phyloP scores from a whole-genome alignment of 495 filamentous ascomycete species.

The Neurospora sp. region DNA sequence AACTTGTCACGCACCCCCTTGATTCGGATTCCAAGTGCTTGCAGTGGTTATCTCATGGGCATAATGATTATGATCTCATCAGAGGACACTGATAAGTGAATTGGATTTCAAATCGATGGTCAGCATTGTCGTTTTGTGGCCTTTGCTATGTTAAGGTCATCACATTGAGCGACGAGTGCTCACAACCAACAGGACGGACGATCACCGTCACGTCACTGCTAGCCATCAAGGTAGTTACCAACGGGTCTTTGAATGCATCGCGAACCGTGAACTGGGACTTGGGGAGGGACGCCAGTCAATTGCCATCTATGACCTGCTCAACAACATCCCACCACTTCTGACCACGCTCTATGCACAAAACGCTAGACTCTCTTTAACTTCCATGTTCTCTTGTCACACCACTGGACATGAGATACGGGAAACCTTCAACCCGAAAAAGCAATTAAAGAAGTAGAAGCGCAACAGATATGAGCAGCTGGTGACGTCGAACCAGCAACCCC shows the following conservation, averaged over 20 bases:
- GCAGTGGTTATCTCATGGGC: not conserved
- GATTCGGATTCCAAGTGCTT: not conserved
- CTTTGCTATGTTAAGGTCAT: not conserved
- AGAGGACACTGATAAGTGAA: not conserved
- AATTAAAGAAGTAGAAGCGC: not conserved
- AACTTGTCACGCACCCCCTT: not conserved
- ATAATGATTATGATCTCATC: not conserved
- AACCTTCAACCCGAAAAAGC: not conserved
- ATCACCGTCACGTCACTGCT: not conserved
- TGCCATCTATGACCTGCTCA: not conserved
- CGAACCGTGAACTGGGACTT: not conserved
- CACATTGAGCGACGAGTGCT: not conserved
- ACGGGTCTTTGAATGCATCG: not conserved
- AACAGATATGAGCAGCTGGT: not conserved
- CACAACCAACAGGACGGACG: not conserved
- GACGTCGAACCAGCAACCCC: not conserved
- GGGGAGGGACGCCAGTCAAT: not conserved
- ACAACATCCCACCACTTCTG: not conserved
- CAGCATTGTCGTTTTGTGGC: not conserved
- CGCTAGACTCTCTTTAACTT: not conserved
- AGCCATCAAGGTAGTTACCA: not conserved
- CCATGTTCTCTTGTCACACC: not conserved
- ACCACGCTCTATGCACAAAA: not conserved
- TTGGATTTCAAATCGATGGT: not conserved
- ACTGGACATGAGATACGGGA: not conserved